Base-by-base conservation (phyloP, 2,329 filamentous ascomycete genomes). In the Ophiobolus disseminans region DNA sequence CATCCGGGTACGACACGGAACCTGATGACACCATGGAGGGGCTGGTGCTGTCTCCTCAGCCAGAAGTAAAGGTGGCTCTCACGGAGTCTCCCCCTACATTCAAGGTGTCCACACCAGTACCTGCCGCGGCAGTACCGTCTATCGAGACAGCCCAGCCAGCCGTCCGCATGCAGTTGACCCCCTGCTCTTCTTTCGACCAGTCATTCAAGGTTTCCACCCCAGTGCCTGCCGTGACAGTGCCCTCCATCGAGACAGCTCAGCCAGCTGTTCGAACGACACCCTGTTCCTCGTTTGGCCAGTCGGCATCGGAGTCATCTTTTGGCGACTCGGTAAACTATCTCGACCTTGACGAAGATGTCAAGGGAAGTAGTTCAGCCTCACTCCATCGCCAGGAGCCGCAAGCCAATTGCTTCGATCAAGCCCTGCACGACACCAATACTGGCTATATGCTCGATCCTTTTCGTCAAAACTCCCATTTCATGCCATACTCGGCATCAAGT, bases 1-100 rank as follows among this genome's bases (percentile, higher is more conserved):
- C 20, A 1, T 60, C 53, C 5, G 60, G 45, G 28, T 47, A 60
- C n/a, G 62, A 67, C 28, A 64, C 61, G 1, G 65, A 63, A 36
- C 42, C 53, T 9, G 62, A 65, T 9, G 58, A 66, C 30, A 56
- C 54, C 13, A 41, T 41, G 39, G 11, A 8, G 9, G 7, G 19
- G 16, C 5, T 31, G n/a, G n/a, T n/a, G n/a, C n/a, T n/a, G n/a
- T n/a, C n/a, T n/a, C n/a, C n/a, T n/a, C n/a, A n/a, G n/a, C n/a
- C n/a, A n/a, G 36, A 38, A 3, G 36, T 22, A 9, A 26, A 38
- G 9, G 36, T 13, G 8, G 38, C 38, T 6, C 38, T n/a, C n/a
- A n/a, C n/a, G n/a, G n/a, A n/a, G 28, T 13, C 28, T 31, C 28
- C 13, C 28, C 13, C 13, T 14, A 31, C 28, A 31, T 2, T 40